phyloP scores from a whole-genome alignment of 768 basidiomycete genomes.

The Cantharellus anzutake region DNA sequence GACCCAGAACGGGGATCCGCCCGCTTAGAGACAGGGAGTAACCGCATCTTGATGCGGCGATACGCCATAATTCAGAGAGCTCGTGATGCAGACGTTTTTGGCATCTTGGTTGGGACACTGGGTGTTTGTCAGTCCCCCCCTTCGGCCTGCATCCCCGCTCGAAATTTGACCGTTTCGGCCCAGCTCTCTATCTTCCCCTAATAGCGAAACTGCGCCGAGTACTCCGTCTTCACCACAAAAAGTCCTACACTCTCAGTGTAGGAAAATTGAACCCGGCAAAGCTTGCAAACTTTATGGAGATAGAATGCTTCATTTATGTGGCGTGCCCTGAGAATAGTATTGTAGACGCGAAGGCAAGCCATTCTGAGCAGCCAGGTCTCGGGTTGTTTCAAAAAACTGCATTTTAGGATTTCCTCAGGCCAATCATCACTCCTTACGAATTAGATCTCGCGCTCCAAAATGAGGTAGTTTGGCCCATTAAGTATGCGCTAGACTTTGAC shows the following conservation, averaged over 20 bases:
- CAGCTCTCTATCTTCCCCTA: slow-evolving; percentile 65
- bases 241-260: slow-evolving; percentile 86
- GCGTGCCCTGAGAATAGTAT: slow-evolving; percentile 89
- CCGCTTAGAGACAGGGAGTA: slow-evolving; percentile 43
- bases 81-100: slow-evolving; percentile 82
- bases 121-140: slow-evolving; percentile 47
- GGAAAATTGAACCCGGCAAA: slow-evolving; percentile 92
- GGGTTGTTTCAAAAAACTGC: background rate
- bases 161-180: slow-evolving; percentile 18
- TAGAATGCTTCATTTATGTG: slow-evolving; percentile 89
- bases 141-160: slow-evolving; percentile 31
- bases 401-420: slow-evolving; percentile 63
- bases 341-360: slow-evolving; percentile 18
- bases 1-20: slow-evolving; percentile 33
- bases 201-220: slow-evolving; percentile 62
- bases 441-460: slow-evolving; percentile 58
- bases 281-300: slow-evolving; percentile 86
- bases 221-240: slow-evolving; percentile 52
- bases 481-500: slow-evolving; percentile 64
- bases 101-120: slow-evolving; percentile 85
- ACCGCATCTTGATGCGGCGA: slow-evolving; percentile 73
- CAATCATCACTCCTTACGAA: slow-evolving; percentile 90
- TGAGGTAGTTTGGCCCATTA: slow-evolving; percentile 52
- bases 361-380: background rate
- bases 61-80: slow-evolving; percentile 78